phyloP scores from a whole-genome alignment of 1,139 yeast genomes.

The Suhomyces maxii region DNA sequence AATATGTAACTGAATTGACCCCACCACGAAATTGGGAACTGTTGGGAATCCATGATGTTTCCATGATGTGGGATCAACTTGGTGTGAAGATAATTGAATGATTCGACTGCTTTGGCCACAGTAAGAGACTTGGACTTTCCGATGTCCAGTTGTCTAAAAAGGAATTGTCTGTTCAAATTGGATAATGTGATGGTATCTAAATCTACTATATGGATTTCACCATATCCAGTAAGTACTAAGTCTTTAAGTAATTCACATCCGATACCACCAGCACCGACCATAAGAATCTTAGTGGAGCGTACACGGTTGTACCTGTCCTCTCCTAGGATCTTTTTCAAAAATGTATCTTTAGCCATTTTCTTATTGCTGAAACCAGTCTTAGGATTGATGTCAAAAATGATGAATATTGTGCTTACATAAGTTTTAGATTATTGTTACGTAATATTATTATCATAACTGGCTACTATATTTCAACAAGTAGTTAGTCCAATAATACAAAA shows the following conservation, averaged over 20 bases:
- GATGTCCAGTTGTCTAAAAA: slow-evolving; percentile 83
- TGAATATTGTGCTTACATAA: background rate
- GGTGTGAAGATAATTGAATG: slow-evolving; percentile 70
- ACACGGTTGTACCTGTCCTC: slow-evolving; percentile 31
- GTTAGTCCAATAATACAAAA: background rate
- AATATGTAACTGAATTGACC: slow-evolving; percentile 71
- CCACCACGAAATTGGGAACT: slow-evolving; percentile 83
- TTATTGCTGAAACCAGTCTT: background rate
- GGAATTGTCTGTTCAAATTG: slow-evolving; percentile 89
- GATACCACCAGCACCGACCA: slow-evolving; percentile 99
- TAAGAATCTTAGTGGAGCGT: slow-evolving; percentile 57
- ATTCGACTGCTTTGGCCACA: slow-evolving; percentile 77
- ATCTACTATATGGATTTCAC: slow-evolving; percentile 90
- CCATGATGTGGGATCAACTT: slow-evolving; percentile 80
- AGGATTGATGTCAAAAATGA: background rate
- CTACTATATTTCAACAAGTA: background rate
- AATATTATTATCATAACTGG: background rate
- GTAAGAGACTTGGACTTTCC: slow-evolving; percentile 82
- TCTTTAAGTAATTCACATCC: slow-evolving; percentile 95
- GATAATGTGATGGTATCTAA: slow-evolving; percentile 91
- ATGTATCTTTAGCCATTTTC: slow-evolving; percentile 42
- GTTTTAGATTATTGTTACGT: background rate
- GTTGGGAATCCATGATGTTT: slow-evolving; percentile 74
- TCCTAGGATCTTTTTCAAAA: slow-evolving; percentile 48
- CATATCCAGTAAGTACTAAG: slow-evolving; percentile 77